Evolutionary conservation across 768 basidiomycete genomes (phyloP), one percentile per base, ranked within the genome.

Genomic region (Arthromyces matolae): DNA sequence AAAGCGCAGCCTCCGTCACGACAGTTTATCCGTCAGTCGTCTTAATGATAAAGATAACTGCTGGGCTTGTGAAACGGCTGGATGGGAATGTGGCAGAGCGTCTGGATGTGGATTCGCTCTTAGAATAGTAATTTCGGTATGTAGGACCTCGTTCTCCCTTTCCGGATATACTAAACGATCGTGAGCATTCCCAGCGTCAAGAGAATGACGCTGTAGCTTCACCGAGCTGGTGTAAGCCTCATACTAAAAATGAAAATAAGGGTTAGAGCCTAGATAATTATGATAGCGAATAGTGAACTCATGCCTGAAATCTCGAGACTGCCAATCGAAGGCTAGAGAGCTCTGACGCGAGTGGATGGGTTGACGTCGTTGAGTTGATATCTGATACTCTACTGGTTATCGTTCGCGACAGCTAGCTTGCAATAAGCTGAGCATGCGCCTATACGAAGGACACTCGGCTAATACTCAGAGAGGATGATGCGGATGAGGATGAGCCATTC

Each of bases 41-140:
- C 87, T 76, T 22, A 89, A 73, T 0, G 85, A 80, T 8, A 90
- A 74, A 0, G 85, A 81, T 42, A 90, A 73, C 48, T 90, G 67
- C 47, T 71, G 68, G 27, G 68, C 60, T 36, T 72, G 71, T 16
- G 62, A 42, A 10, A 57, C 57, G 8, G 65, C 63, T 27, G 63
- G 63, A 37, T 64, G 59, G 4, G 62, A 53, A 37, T 56, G 55
- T 9, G 54, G 48, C 4, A 54, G 56, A 19, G 58, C 65, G 6
- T 71, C 62, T 3, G 68, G 60, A 39, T 78, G 74, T 13, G 83
- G 78, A 51, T 77, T 61, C 0, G 76, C 71, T 36, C 83, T 71
- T n/a, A 89, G 72, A 3, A 74, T 53, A 5, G 65, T 64, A 25
- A 86, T 52, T 60, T 89, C 88, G 19, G 73, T 67, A n/a, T 60